phyloP scores from a whole-genome alignment of 805 yeast species.

The Candida takata region DNA sequence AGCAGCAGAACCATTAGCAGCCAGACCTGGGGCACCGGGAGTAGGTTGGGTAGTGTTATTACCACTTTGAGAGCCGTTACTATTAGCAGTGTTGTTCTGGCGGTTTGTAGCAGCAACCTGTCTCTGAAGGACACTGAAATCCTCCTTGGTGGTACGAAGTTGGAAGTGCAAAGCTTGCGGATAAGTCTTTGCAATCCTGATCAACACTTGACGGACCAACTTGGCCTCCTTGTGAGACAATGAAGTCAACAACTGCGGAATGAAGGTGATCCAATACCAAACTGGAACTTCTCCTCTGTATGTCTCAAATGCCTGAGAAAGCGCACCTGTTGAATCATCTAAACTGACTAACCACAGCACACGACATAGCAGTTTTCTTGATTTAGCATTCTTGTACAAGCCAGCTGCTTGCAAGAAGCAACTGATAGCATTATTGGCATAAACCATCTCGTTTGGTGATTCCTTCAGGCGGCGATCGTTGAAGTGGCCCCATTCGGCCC shows the following conservation, averaged over 20 bases:
- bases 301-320: slow-evolving; percentile 82
- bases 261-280: slow-evolving; percentile 98
- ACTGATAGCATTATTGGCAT: slow-evolving; percentile 89
- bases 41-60: background rate
- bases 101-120: slow-evolving; percentile 52
- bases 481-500: slow-evolving; percentile 99
- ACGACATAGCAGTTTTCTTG: slow-evolving; percentile 80
- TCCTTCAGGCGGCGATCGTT: slow-evolving; percentile 85
- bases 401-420: slow-evolving; percentile 98
- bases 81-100: slow-evolving; percentile 11
- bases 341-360: slow-evolving; percentile 89
- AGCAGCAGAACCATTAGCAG: slow-evolving; percentile 2
- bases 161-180: slow-evolving; percentile 98
- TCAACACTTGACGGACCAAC: slow-evolving; percentile 79
- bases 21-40: background rate
- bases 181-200: slow-evolving; percentile 89
- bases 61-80: too few species aligned
- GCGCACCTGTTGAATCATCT: slow-evolving; percentile 76
- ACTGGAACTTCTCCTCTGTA: slow-evolving; percentile 96
- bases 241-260: slow-evolving; percentile 88
- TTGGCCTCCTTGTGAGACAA: slow-evolving; percentile 88
- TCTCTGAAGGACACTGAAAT: slow-evolving; percentile 78
- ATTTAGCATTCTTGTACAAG: slow-evolving; percentile 83
- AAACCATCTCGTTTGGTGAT: slow-evolving; percentile 68
- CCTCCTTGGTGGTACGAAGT: slow-evolving; percentile 90